Conservation (phyloP, 2,329 filamentous ascomycete species). For the Chrysosporium queenslandicum region DNA sequence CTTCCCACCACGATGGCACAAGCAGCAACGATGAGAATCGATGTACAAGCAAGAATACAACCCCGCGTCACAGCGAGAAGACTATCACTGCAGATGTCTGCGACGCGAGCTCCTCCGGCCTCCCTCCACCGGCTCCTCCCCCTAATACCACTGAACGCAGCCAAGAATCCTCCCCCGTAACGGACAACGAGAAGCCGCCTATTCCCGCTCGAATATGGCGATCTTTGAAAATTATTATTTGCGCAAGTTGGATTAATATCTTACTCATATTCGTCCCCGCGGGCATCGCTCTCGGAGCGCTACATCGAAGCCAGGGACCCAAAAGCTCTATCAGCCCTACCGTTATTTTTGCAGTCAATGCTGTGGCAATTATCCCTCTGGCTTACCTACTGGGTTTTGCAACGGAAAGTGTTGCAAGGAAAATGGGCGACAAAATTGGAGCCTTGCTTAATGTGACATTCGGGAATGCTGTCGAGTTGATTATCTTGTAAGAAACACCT, state of each 20-base stretch:
- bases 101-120: not conserved
- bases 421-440: slow-evolving; percentile 74
- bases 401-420: slow-evolving; percentile 71
- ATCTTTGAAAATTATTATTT: slow-evolving; percentile 2
- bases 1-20: not conserved
- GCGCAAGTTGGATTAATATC: slow-evolving; percentile 61
- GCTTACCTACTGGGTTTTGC: slow-evolving; percentile 79
- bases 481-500: slow-evolving; percentile 47
- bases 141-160: not conserved
- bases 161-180: not conserved
- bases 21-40: not conserved
- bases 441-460: slow-evolving; percentile 86
- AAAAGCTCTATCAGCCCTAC: slow-evolving; percentile 52
- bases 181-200: not conserved
- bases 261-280: slow-evolving; percentile 67
- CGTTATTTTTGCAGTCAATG: slow-evolving; percentile 77
- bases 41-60: not conserved
- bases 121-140: not conserved
- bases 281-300: slow-evolving; percentile 42
- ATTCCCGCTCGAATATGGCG: not conserved
- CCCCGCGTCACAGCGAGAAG: not conserved
- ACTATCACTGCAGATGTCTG: not conserved
- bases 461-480: slow-evolving; percentile 82
- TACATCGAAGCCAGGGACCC: slow-evolving; percentile 1
- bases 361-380: slow-evolving; percentile 82